phyloP scores from a whole-genome alignment of 305 asterid genomes.

The Ilex paraguariensis region DNA sequence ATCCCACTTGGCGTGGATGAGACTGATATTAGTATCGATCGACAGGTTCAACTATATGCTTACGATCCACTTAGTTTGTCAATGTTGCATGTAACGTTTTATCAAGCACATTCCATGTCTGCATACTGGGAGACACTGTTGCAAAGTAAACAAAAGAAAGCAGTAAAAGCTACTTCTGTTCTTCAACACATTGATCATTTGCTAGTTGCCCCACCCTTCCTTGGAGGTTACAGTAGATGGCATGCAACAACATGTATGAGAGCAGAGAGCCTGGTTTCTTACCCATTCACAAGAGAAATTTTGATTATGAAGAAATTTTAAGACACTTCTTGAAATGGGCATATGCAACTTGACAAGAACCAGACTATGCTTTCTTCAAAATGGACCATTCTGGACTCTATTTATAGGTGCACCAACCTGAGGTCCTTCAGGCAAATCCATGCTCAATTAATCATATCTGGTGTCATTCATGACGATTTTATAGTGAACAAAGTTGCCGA shows the following conservation, averaged over 20 bases:
- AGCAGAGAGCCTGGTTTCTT: too few relatives aligned
- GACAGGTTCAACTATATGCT: slow-evolving; percentile 1
- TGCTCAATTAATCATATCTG: background rate
- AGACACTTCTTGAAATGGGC: too few relatives aligned
- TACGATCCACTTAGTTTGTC: slow-evolving; percentile 72
- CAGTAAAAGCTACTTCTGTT: slow-evolving; percentile 74
- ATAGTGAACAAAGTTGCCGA: background rate
- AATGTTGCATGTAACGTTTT: slow-evolving; percentile 48
- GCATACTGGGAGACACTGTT: slow-evolving; percentile 43
- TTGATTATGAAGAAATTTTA: too few relatives aligned
- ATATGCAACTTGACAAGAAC: background rate
- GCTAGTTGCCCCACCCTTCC: too few relatives aligned
- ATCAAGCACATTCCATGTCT: slow-evolving; percentile 66
- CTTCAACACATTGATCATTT: slow-evolving; percentile 45
- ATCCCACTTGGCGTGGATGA: too few relatives aligned
- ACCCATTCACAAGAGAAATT: too few relatives aligned
- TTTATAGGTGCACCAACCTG: background rate
- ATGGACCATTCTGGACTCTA: background rate
- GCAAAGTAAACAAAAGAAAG: slow-evolving; percentile 65
- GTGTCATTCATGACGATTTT: background rate
- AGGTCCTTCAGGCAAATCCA: background rate
- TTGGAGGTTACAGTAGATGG: too few relatives aligned
- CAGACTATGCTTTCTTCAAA: background rate
- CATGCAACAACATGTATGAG: too few relatives aligned
- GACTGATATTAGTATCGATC: too few relatives aligned